phyloP scores from a whole-genome alignment of 768 basidiomycete genomes.

The Termitomyces sp. region DNA sequence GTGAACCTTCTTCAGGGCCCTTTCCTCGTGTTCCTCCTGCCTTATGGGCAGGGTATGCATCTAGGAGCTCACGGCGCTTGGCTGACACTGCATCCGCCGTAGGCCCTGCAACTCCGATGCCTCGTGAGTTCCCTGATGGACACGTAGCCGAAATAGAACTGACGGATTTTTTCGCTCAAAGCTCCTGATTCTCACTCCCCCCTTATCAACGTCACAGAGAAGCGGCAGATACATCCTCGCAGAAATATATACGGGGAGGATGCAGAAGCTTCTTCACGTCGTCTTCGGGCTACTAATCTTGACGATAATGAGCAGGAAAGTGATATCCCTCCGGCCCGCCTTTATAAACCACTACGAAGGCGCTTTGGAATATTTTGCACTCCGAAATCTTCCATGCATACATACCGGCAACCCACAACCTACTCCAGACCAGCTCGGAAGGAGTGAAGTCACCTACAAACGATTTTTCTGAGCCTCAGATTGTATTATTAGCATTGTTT shows the following conservation, averaged over 20 bases:
- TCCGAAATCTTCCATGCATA: constrained; percentile 30
- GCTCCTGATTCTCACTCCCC: constrained; percentile 33
- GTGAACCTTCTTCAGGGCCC: constrained; percentile 4
- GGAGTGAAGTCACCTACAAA: constrained; percentile 1
- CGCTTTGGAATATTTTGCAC: constrained; percentile 40
- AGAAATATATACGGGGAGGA: constrained; percentile 14
- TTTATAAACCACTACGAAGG: constrained; percentile 24
- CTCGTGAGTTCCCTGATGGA: constrained; percentile 26
- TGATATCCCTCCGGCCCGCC: constrained; percentile 16
- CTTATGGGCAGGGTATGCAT: no score
- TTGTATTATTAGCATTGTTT: not conserved
- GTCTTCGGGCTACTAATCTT: constrained; percentile 16
- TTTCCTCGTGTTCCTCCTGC: not conserved
- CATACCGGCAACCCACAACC: constrained; percentile 9
- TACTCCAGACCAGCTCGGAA: constrained; percentile 6
- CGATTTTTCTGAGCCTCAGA: not conserved
- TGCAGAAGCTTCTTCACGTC: constrained; percentile 13
- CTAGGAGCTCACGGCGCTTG: constrained; percentile 8
- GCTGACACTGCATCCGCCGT: constrained; percentile 11
- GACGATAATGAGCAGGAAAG: constrained; percentile 30
- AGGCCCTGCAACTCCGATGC: constrained; percentile 26
- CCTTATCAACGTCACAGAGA: not conserved
- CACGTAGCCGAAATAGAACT: constrained; percentile 1
- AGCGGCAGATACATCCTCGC: not conserved
- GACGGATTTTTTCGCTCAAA: constrained; percentile 16